Base-by-base conservation (phyloP, 208 protist genomes). In the Acanthamoeba healyi region DNA sequence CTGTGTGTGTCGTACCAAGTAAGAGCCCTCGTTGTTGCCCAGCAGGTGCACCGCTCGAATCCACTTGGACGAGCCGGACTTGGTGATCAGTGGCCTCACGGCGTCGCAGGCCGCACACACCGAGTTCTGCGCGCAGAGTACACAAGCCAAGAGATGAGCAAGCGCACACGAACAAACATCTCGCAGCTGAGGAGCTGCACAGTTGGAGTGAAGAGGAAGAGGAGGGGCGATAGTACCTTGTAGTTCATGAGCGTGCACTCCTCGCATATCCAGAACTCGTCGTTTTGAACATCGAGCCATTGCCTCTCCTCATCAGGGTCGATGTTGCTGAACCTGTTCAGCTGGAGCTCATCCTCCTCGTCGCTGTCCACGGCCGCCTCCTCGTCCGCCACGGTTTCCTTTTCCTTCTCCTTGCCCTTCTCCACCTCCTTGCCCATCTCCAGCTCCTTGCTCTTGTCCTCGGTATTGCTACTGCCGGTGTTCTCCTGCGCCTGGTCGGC, bases 1-100 rank as follows among this genome's bases (percentile, higher is more conserved):
- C n/a, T n/a, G 36, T 19, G 36, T 19, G 9, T 72, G 19, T 5
- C 7, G 67, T 4, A 77, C 67, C 32, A 77, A 36, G 22, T 77
- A 77, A 5, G 67, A 38, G 67, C 67, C 67, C 2, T 77, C 67
- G 67, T 77, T 77, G 67, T 77, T 77, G 67, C 67, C 67, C 67
- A 77, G 3, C 38, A 77, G 38, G 38, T 77, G 67, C 24, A 77
- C 36, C 10, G 67, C 67, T 19, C 38, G 29, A 15, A 77, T 77
- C 67, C 67, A 77, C 17, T 44, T 22, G 67, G 67, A 77, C 10
- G 67, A 77, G 17, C 67, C 67, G 24, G 67, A 77, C 7, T 32
- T 77, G 67, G 67, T 77, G 17, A 77, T 22, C 6, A 77, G 34
- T 2, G 67, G 67, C 67, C 67, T 1, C 3, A 5, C 6, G 14